phyloP scores from a whole-genome alignment of 257 asterid species.

The Orobanche coerulescens region DNA sequence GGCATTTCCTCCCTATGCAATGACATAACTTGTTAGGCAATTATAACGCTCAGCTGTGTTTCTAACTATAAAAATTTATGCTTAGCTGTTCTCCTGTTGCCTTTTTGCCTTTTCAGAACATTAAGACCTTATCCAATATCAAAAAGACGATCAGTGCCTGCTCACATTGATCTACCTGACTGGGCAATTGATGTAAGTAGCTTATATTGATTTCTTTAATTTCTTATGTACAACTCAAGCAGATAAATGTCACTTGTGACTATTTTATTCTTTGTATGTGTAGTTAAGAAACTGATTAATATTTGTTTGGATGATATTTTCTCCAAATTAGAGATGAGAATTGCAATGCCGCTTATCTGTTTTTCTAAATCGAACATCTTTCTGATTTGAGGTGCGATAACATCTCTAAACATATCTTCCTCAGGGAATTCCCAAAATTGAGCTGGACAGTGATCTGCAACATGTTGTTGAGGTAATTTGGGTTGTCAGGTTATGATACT shows the following conservation, averaged over 20 bases:
- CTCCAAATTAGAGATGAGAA: not conserved
- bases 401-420: constrained; percentile 5
- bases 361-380: not conserved
- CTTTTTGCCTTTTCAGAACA: constrained; percentile 32
- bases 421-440: constrained; percentile 91
- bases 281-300: not conserved
- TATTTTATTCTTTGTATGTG: not conserved
- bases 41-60: not conserved
- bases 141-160: constrained; percentile 56
- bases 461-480: constrained; percentile 78
- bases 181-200: constrained; percentile 88
- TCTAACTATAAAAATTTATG: not conserved
- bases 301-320: constrained; percentile 1
- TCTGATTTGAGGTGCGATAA: constrained; percentile 11
- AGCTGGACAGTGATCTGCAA: constrained; percentile 87
- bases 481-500: constrained; percentile 5
- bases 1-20: not conserved
- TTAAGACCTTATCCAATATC: constrained; percentile 85
- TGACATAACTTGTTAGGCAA: not conserved
- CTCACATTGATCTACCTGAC: constrained; percentile 78
- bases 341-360: not conserved
- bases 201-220: constrained; percentile 18
- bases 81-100: not conserved
- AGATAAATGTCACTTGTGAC: not conserved
- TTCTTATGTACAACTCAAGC: not conserved